A percentile compares a stretch with the other conserved stretches of the same genome.
Conservation (phyloP, 257 asterid genomes). For the Echites panduratus region DNA sequence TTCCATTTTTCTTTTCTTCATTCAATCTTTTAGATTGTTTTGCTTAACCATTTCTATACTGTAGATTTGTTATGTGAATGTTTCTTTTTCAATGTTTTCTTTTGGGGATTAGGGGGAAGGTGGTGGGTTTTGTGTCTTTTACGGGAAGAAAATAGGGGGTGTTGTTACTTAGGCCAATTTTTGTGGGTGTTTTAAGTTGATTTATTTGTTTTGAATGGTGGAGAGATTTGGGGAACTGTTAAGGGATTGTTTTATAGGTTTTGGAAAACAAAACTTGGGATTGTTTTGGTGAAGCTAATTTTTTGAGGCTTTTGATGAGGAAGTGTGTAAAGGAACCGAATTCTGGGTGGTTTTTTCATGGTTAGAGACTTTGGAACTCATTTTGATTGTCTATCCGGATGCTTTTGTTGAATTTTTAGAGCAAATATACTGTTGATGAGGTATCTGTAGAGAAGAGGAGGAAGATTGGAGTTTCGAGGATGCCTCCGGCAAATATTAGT, state of each 20-base stretch:
- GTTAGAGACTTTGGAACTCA: neutral
- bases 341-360: neutral
- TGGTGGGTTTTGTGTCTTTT: neutral
- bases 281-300: neutral
- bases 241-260: neutral
- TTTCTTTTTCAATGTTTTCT: neutral
- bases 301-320: neutral
- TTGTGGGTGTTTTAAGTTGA: neutral
- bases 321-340: neutral
- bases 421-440: conserved; percentile 49
- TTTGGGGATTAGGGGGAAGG: too few species aligned
- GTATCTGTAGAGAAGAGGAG: conserved; percentile 64
- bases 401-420: conserved; percentile 33
- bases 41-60: neutral
- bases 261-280: neutral
- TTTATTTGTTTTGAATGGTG: conserved; percentile 1
- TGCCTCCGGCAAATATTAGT: conserved; percentile 49
- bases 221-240: neutral
- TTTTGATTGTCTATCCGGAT: conserved; percentile 4
- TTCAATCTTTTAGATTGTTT: neutral
- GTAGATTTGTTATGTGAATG: neutral
- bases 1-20: neutral
- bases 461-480: conserved; percentile 47
- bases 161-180: neutral
- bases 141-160: neutral